Conservation (phyloP, 768 basidiomycete species). For the Trametes cubensis region DNA sequence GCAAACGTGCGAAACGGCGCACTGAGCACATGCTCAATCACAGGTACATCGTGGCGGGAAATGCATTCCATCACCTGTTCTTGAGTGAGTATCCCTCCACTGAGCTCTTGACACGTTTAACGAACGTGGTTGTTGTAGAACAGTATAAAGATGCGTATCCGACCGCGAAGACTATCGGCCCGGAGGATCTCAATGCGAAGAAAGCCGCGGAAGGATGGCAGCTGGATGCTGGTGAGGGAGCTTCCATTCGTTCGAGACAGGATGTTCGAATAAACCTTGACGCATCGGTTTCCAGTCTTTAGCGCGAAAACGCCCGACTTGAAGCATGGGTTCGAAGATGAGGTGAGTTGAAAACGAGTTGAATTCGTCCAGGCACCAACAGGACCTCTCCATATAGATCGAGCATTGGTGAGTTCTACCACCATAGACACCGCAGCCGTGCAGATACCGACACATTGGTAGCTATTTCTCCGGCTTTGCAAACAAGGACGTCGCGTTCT, state of each 20-base stretch:
- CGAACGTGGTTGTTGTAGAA: conserved; percentile 32
- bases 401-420: conserved; percentile 12
- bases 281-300: conserved; percentile 9
- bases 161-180: conserved; percentile 67
- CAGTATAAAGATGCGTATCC: conserved; percentile 58
- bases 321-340: conserved; percentile 73
- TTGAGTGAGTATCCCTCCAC: conserved; percentile 40
- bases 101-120: too few relatives aligned
- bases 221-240: conserved; percentile 57
- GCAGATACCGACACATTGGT: background rate
- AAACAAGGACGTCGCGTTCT: conserved; percentile 78
- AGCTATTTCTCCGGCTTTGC: conserved; percentile 65
- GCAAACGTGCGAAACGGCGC: too few relatives aligned
- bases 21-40: too few relatives aligned
- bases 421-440: background rate
- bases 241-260: too few relatives aligned
- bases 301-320: conserved; percentile 40
- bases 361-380: background rate
- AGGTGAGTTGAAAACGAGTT: conserved; percentile 37
- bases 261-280: too few relatives aligned
- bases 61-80: conserved; percentile 56
- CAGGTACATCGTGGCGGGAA: conserved; percentile 58
- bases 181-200: conserved; percentile 51
- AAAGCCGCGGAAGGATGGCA: conserved; percentile 50
- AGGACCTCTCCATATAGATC: background rate